Evolutionary conservation across 2,329 filamentous ascomycete species (phyloP).

Genomic region (Cyclaneusma minus): DNA sequence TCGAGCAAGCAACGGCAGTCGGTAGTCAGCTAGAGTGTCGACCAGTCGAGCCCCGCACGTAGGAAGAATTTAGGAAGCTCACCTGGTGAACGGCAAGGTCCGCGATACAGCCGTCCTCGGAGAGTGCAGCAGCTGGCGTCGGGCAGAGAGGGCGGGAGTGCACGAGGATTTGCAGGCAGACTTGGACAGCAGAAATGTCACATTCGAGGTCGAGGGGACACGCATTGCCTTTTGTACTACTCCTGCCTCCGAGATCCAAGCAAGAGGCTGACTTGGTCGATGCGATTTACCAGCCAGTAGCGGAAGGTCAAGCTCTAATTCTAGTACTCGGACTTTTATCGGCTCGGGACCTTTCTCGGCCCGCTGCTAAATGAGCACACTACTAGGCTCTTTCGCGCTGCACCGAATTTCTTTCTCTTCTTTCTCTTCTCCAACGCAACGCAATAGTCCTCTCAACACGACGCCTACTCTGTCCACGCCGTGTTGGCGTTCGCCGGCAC

Average conservation of each 20-base stretch:
- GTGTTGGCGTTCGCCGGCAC: conserved; percentile 16
- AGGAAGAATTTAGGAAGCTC: too few relatives aligned
- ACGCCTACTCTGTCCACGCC: conserved; percentile 10
- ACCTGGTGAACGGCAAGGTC: conserved; percentile 3
- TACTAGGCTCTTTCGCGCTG: background rate
- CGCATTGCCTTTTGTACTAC: background rate
- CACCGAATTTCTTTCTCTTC: conserved; percentile 4
- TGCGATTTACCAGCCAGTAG: background rate
- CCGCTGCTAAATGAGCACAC: background rate
- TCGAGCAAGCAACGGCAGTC: conserved; percentile 1
- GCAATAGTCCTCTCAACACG: conserved; percentile 16
- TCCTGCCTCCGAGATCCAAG: conserved; percentile 1
- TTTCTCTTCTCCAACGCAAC: conserved; percentile 11
- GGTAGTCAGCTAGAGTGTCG: conserved; percentile 2
- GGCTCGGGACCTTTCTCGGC: background rate
- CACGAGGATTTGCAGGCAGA: conserved; percentile 1
- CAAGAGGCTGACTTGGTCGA: background rate
- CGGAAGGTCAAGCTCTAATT: conserved; percentile 1
- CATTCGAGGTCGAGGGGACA: background rate
- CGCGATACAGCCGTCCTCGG: conserved; percentile 2
- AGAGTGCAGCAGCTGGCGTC: background rate
- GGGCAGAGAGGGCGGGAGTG: conserved; percentile 1
- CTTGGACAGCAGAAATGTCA: background rate
- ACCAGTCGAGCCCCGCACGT: too few relatives aligned
- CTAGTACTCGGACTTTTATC: background rate